A percentile compares a stretch with the other conserved stretches of the same genome.
Conservation (phyloP, 805 yeast genomes). For the Myxozyma lipomycoides region DNA sequence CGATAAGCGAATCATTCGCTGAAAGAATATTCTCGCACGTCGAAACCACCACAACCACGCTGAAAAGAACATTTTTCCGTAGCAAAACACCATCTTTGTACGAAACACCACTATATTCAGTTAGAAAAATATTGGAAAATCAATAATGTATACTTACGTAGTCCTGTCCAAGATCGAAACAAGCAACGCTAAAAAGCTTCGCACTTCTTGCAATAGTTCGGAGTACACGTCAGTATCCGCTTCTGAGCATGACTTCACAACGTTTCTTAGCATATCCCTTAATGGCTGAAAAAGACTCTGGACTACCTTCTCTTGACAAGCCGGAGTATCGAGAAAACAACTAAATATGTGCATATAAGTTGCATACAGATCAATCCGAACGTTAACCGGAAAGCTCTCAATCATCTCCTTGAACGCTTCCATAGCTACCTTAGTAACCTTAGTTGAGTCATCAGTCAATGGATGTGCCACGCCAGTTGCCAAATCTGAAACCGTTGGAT, state of each 20-base stretch:
- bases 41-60: slow-evolving; percentile 47
- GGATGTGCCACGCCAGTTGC: slow-evolving; percentile 10
- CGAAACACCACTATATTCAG: slow-evolving; percentile 4
- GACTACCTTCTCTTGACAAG: slow-evolving; percentile 43
- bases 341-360: slow-evolving; percentile 62
- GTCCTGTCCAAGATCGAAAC: slow-evolving; percentile 17
- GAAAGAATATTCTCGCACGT: slow-evolving; percentile 39
- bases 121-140: slow-evolving; percentile 28
- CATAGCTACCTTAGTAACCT: slow-evolving; percentile 31
- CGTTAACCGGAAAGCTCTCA: slow-evolving; percentile 59
- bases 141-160: slow-evolving; percentile 32
- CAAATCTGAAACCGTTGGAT: slow-evolving; percentile 57
- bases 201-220: slow-evolving; percentile 19
- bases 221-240: slow-evolving; percentile 22
- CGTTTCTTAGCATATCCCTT: slow-evolving; percentile 43
- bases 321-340: slow-evolving; percentile 40
- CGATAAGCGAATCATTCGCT: slow-evolving; percentile 41
- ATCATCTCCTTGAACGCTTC: slow-evolving; percentile 58
- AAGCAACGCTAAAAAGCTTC: slow-evolving; percentile 27
- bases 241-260: slow-evolving; percentile 29
- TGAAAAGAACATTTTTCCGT: slow-evolving; percentile 39
- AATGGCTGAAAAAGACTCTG: slow-evolving; percentile 53
- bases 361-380: slow-evolving; percentile 65
- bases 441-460: slow-evolving; percentile 25
- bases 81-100: slow-evolving; percentile 25